These are phyloP conservation scores for Butyriboletus appendiculatus DNA, from an alignment of 1,284 basidiomycete species.

Conservation along the genomic window DNA sequence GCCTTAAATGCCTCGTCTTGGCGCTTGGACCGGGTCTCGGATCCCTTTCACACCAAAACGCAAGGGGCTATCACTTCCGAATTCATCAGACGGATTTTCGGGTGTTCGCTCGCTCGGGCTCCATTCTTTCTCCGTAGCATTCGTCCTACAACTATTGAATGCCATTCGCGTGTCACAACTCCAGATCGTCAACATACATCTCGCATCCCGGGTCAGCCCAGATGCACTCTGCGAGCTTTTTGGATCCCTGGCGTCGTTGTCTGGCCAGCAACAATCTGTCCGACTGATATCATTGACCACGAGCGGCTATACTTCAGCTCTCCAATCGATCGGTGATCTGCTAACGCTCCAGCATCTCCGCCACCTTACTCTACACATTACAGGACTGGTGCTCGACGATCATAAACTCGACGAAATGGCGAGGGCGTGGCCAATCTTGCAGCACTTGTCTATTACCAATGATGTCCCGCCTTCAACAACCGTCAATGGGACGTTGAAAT, in stretches of 20 bases:
- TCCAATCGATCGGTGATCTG: conserved; percentile 15
- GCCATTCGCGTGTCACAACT: conserved; percentile 13
- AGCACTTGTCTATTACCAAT: conserved; percentile 22
- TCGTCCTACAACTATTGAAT: conserved; percentile 15
- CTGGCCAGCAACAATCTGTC: conserved; percentile 14
- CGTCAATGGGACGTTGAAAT: conserved; percentile 17
- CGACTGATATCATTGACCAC: conserved; percentile 14
- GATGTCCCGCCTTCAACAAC: conserved; percentile 17
- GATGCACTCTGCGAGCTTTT: conserved; percentile 14
- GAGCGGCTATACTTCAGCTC: conserved; percentile 14
- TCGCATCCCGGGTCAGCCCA: conserved; percentile 19
- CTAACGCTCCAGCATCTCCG: conserved; percentile 17
- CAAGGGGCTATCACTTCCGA: conserved; percentile 8
- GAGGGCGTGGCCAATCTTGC: conserved; percentile 22
- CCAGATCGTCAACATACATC: conserved; percentile 21
- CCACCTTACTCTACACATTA: conserved; percentile 15
- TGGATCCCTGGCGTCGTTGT: conserved; percentile 10
- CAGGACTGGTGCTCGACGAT: conserved; percentile 22
- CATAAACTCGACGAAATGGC: conserved; percentile 22
- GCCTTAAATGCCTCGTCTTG: conserved; percentile 20
- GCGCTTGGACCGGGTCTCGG: conserved; percentile 14
- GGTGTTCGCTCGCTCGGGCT: conserved; percentile 19
- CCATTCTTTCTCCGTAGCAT: conserved; percentile 23
- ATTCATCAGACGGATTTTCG: conserved; percentile 7
- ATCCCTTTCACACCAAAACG: conserved; percentile 10